Conservation (phyloP, 192 early-diverging fungal species). For the Kappamyces sp. region DNA sequence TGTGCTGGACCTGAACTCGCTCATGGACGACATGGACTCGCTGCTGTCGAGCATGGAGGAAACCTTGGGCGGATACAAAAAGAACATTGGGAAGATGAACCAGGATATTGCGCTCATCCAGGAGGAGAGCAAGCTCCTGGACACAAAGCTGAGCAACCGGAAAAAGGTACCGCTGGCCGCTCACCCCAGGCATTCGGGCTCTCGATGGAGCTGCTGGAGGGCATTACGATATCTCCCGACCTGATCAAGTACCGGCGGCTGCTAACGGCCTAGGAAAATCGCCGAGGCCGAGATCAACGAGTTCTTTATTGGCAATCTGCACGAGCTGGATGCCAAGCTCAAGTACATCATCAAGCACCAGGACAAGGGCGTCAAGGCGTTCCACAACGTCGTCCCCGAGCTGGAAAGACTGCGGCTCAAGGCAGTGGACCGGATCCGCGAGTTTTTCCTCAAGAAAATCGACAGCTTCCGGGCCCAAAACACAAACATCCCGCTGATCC, state of each 20-base stretch:
- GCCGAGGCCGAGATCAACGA: constrained; percentile 91
- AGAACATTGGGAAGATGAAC: constrained; percentile 80
- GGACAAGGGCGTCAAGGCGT: constrained; percentile 65
- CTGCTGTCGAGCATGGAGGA: constrained; percentile 81
- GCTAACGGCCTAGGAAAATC: constrained; percentile 55
- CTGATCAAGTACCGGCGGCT: constrained; percentile 33
- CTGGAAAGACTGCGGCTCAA: constrained; percentile 60
- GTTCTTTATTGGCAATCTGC: constrained; percentile 72
- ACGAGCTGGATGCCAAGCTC: constrained; percentile 86
- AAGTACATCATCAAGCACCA: constrained; percentile 70
- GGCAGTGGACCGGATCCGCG: constrained; percentile 79
- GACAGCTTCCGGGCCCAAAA: constrained; percentile 79
- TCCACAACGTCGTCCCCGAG: constrained; percentile 86
- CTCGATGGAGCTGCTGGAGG: constrained; percentile 65
- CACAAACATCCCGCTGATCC: constrained; percentile 89
- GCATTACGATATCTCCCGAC: constrained; percentile 65
- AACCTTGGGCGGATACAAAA: constrained; percentile 77
- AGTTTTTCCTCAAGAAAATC: constrained; percentile 81
- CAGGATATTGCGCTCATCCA: constrained; percentile 84
- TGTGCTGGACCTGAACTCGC: not conserved
- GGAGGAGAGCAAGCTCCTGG: constrained; percentile 73
- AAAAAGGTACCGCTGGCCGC: not conserved
- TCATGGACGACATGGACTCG: constrained; percentile 56
- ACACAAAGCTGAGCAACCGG: constrained; percentile 75
- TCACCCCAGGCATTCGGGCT: not conserved